A percentile compares a stretch with the other conserved stretches of the same genome.
Evolutionary conservation across 805 yeast genomes (phyloP).

Genomic region (Candida wancherniae): DNA sequence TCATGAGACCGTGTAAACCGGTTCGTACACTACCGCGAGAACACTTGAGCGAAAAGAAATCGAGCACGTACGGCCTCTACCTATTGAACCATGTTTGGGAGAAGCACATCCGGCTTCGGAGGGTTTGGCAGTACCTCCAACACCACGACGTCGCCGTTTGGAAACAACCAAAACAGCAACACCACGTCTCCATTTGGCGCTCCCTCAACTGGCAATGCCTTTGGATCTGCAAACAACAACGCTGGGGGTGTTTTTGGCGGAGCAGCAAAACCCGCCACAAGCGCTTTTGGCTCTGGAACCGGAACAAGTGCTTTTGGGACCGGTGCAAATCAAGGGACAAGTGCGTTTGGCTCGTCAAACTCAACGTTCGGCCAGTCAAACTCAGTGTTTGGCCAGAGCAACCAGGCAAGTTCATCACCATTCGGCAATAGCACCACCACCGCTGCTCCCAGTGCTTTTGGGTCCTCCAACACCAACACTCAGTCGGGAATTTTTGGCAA

Average conservation of each 20-base stretch:
- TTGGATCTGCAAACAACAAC: constrained; percentile 18
- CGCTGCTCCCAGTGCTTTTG: constrained; percentile 16
- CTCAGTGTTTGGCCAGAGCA: constrained; percentile 37
- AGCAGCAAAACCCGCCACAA: constrained; percentile 12
- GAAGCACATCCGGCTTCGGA: constrained; percentile 48
- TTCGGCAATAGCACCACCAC: constrained; percentile 16
- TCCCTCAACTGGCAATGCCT: constrained; percentile 10
- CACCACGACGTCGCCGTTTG: constrained; percentile 11
- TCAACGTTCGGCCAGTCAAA: constrained; percentile 6
- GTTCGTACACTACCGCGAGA: too few relatives aligned
- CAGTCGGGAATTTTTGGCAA: constrained; percentile 12
- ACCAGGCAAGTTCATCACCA: constrained; percentile 11
- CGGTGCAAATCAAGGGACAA: constrained; percentile 4
- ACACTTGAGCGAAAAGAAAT: too few relatives aligned
- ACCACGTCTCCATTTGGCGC: constrained; percentile 16
- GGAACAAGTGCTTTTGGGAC: constrained; percentile 11
- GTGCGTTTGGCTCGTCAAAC: constrained; percentile 15
- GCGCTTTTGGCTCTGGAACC: constrained; percentile 7
- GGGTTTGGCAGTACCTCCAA: constrained; percentile 34
- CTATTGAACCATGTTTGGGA: constrained; percentile 48
- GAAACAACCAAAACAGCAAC: constrained; percentile 16
- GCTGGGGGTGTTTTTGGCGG: constrained; percentile 30
- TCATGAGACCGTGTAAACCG: too few relatives aligned
- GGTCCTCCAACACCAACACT: constrained; percentile 11
- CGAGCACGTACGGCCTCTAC: too few relatives aligned